Conservation (phyloP, 352 stramenopile genomes). For the Globisporangium cystogenes region DNA sequence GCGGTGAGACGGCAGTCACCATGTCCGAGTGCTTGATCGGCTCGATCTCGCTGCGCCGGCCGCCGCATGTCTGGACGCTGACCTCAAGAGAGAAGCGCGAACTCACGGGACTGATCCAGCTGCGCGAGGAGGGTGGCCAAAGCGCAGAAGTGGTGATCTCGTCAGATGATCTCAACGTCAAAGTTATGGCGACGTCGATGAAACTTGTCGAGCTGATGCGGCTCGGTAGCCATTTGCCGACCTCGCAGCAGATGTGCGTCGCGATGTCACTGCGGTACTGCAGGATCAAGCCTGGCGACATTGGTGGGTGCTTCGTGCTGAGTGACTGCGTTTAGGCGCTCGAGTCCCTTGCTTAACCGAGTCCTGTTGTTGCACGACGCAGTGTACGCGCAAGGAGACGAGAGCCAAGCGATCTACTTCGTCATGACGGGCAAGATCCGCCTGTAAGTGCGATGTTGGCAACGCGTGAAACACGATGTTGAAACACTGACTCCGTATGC, state of each 20-base stretch:
- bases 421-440: constrained; percentile 24
- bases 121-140: constrained; percentile 10
- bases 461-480: not conserved
- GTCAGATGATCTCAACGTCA: constrained; percentile 3
- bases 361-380: not conserved
- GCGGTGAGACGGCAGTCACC: constrained; percentile 21
- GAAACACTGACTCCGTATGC: too few relatives aligned
- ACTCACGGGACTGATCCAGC: constrained; percentile 19
- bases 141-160: not conserved
- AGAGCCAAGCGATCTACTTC: constrained; percentile 21
- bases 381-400: constrained; percentile 32
- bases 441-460: constrained; percentile 14
- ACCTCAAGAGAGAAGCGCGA: constrained; percentile 13
- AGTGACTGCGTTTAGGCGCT: too few relatives aligned
- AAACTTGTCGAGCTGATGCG: constrained; percentile 25
- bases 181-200: constrained; percentile 19
- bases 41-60: constrained; percentile 9
- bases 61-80: not conserved
- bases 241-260: constrained; percentile 14
- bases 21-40: constrained; percentile 35
- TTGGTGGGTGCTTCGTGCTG: constrained; percentile 4
- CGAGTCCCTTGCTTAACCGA: not conserved
- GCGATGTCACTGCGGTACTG: constrained; percentile 21
- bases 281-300: constrained; percentile 14
- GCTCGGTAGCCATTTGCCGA: constrained; percentile 15